A percentile compares a stretch with the other conserved stretches of the same genome.
phyloP scores from a whole-genome alignment of 768 basidiomycete species.

The Exsudoporus frostii region DNA sequence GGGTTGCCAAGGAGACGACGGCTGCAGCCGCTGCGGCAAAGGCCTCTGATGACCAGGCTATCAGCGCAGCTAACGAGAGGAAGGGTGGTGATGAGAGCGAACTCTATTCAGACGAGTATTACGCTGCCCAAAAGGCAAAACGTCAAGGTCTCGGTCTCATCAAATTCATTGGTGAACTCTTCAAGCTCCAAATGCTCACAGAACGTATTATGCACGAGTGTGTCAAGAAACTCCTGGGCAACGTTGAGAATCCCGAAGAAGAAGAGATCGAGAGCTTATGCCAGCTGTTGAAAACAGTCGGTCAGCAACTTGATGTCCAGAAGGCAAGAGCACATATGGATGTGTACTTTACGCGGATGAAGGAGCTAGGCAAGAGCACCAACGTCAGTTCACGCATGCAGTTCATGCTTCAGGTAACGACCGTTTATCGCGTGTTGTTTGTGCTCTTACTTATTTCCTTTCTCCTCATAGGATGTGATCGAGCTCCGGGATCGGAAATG shows the following conservation, averaged over 20 bases:
- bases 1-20: slow-evolving; percentile 85
- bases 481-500: slow-evolving; percentile 85
- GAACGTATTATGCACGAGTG: slow-evolving; percentile 99
- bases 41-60: slow-evolving; percentile 80
- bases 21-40: slow-evolving; percentile 84
- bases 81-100: slow-evolving; percentile 57
- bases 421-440: background rate
- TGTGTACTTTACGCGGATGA: slow-evolving; percentile 91
- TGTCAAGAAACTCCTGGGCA: slow-evolving; percentile 90
- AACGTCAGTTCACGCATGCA: slow-evolving; percentile 85
- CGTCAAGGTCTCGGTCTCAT: slow-evolving; percentile 95
- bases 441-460: background rate
- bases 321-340: slow-evolving; percentile 87
- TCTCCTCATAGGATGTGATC: slow-evolving; percentile 70
- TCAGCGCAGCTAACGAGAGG: slow-evolving; percentile 63
- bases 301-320: slow-evolving; percentile 71
- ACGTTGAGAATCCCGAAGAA: slow-evolving; percentile 94
- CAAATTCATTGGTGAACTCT: slow-evolving; percentile 97
- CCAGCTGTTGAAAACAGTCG: slow-evolving; percentile 89
- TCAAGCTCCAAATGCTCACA: slow-evolving; percentile 98
- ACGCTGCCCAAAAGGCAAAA: slow-evolving; percentile 94
- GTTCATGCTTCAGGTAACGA: slow-evolving; percentile 89
- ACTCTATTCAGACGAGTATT: slow-evolving; percentile 94
- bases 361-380: slow-evolving; percentile 68
- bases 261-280: slow-evolving; percentile 97